phyloP scores from a whole-genome alignment of 306 rosid species.

The Comarum palustre region DNA sequence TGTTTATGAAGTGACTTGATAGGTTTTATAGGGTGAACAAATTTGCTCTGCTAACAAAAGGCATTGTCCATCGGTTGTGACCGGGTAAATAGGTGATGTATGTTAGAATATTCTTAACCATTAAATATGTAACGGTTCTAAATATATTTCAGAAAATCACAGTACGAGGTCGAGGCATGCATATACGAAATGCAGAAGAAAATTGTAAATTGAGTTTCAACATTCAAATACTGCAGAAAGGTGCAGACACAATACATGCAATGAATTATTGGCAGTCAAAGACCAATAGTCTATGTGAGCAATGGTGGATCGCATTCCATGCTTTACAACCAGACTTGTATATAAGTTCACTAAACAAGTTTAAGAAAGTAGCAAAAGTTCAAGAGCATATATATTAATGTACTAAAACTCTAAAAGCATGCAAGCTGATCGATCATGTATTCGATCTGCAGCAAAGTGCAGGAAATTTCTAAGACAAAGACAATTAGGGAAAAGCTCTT shows the following conservation, averaged over 20 bases:
- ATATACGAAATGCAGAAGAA: not conserved
- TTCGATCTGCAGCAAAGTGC: not conserved
- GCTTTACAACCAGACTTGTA: slow-evolving; percentile 26
- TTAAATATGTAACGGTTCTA: too few species aligned
- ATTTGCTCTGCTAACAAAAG: slow-evolving; percentile 36
- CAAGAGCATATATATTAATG: not conserved
- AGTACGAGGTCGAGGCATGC: too few species aligned
- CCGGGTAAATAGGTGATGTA: too few species aligned
- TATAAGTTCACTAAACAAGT: slow-evolving; percentile 10
- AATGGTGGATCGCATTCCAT: slow-evolving; percentile 37
- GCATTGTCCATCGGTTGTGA: slow-evolving; percentile 10
- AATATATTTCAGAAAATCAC: too few species aligned
- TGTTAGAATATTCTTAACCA: too few species aligned
- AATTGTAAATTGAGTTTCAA: not conserved
- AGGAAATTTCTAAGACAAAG: slow-evolving; percentile 7
- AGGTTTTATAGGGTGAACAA: slow-evolving; percentile 25
- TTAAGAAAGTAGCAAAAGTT: slow-evolving; percentile 23
- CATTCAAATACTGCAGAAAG: slow-evolving; percentile 4
- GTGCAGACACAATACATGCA: not conserved
- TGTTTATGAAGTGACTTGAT: slow-evolving; percentile 87
- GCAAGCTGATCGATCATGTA: not conserved
- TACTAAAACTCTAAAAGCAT: too few species aligned
- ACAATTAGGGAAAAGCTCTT: slow-evolving; percentile 18
- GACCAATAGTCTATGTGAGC: too few species aligned
- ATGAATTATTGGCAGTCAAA: slow-evolving; percentile 25